These are phyloP conservation scores for Salix caprea DNA, from an alignment of 345 rosid species.

Conservation along the genomic window DNA sequence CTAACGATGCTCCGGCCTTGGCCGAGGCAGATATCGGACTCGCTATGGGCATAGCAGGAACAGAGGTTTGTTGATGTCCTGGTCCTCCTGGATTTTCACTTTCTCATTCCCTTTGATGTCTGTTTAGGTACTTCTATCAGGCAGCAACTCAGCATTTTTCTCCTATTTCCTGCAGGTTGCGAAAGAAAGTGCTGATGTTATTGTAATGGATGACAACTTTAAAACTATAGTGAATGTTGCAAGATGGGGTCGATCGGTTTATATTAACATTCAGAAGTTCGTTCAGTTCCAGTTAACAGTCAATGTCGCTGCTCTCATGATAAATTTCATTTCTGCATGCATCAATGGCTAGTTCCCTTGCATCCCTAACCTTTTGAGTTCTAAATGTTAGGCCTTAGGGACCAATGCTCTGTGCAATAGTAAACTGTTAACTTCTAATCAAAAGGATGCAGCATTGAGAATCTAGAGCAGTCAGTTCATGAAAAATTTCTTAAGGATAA, in stretches of 20 bases:
- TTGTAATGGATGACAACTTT: slow-evolving; percentile 81
- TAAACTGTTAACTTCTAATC: not conserved
- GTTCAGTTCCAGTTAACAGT: slow-evolving; percentile 83
- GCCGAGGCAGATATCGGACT: slow-evolving; percentile 35
- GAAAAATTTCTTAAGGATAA: not conserved
- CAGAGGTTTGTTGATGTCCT: slow-evolving; percentile 19
- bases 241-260: slow-evolving; percentile 81
- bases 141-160: not conserved
- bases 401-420: not conserved
- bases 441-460: not conserved
- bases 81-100: not conserved
- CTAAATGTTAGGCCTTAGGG: not conserved
- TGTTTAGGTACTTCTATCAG: not conserved
- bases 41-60: slow-evolving; percentile 36
- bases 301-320: slow-evolving; percentile 62
- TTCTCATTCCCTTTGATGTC: not conserved
- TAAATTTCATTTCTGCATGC: slow-evolving; percentile 74
- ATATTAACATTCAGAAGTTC: slow-evolving; percentile 76
- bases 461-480: not conserved
- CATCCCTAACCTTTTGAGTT: not conserved
- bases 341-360: slow-evolving; percentile 40
- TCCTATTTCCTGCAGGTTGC: slow-evolving; percentile 46
- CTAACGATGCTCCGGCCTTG: slow-evolving; percentile 34
- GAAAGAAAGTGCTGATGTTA: slow-evolving; percentile 77
- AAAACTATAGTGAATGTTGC: slow-evolving; percentile 67